Evolutionary conservation across 306 rosid genomes (phyloP), one percentile per base, ranked within the genome.

Genomic region (Quillaja saponaria): DNA sequence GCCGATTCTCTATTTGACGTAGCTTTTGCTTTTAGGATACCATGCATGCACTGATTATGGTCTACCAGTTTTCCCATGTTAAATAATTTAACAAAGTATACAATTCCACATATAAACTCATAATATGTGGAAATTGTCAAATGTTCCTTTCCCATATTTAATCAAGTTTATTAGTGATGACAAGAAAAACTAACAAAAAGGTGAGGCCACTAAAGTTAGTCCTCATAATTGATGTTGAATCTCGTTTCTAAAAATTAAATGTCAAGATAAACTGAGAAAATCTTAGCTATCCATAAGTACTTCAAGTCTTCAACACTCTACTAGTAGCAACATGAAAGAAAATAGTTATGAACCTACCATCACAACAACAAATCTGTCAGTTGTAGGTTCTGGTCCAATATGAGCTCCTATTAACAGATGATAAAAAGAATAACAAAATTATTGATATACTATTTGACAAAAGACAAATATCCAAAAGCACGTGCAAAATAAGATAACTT

Each of bases 311-410:
- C n/a, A n/a, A 66, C 11, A 69, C 49, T 0, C 16, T 11, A 47
- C 38, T 0, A n/a, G 4, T 16, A 55, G 58, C 25, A 49, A 53
- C 54, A 31, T 14, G 16, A 76, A 16, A 48, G 34, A 20, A 62
- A 56, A 44, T 38, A 20, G 16, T 21, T 59, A 61, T 55, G 65
- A 11, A 63, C 73, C 37, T 86, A 92, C 99, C 99, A 92, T 92
- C 60, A 92, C 95, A 56, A 83, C 99, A 70, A 92, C 99, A 83
- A 92, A 92, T 74, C 99, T 86, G 79, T 92, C 99, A 0, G 99
- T 92, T 47, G 99, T 92, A 61, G 96, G 99, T 68, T 92, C 99
- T 0, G 99, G 99, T 71, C 99, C 99, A 72, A 92, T 92, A 76
- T 92, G 96, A 74, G 99, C 95, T 67, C 99, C 99, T 92, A 75